Base-by-base conservation (phyloP, 2,329 filamentous ascomycete species). In the Aspergillus eucalypticola region DNA sequence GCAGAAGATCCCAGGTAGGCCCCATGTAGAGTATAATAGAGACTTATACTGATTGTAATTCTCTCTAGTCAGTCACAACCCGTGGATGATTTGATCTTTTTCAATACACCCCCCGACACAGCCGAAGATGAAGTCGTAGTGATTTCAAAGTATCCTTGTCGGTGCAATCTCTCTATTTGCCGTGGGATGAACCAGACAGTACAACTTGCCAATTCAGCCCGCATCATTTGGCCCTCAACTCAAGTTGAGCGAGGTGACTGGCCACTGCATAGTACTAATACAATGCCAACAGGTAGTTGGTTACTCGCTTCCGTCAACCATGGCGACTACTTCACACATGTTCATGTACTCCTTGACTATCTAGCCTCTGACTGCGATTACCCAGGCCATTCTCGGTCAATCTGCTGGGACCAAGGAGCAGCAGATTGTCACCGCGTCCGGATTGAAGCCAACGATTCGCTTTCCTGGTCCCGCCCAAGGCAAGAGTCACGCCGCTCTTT, bases 261-360 rank as follows among this genome's bases (percentile, higher is more conserved):
- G 5, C 15, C 15, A 17, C 38, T 41, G 38, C 15, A 41, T 41
- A 41, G 6, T 41, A 17, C 15, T 41, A n/a, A 19, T 2, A 21
- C 2, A 41, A 27, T 17, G 50, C 17, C 19, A 41, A 6, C 50
- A 19, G 50, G 32, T 17, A 5, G 21, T 23, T 23, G 21, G 21
- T 23, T 23, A 23, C 21, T 66, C 67, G 60, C 62, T 32, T 62
- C 39, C 66, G 70, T 74, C 75, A 79, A 82, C 61, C 75, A 98
- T 98, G 95, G 94, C 95, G 82, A 96, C 93, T 76, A 97, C 94
- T 63, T 97, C 93, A 67, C 94, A 94, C 77, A 96, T 97, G 92
- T 97, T 97, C 78, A 88, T 99, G 81, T 99, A 99, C 82, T 95
- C 92, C 72, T 84, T 99, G 81, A 98, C 95, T 69, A 89, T 99